These are phyloP conservation scores for Rhizopogon rudus DNA, from an alignment of 768 basidiomycete species.

Conservation along the genomic window DNA sequence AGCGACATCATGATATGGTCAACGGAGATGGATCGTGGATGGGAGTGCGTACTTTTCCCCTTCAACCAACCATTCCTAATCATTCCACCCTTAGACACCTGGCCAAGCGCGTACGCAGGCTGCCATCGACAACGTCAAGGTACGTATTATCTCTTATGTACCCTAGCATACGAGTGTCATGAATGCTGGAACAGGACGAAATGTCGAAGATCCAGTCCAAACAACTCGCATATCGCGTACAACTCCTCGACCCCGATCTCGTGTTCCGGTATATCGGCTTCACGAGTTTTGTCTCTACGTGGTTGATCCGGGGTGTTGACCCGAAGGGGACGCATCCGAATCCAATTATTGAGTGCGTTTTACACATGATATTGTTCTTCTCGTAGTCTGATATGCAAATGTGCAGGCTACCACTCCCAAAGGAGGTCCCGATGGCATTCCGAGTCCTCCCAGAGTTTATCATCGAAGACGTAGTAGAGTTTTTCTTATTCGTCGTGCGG, in stretches of 20 bases:
- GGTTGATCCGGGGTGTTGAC: constrained; percentile 90
- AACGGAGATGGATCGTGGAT: constrained; percentile 72
- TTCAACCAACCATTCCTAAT: background rate
- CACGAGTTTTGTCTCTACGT: constrained; percentile 87
- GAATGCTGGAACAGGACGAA: constrained; percentile 43
- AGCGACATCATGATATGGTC: constrained; percentile 70
- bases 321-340: constrained; percentile 74
- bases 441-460: constrained; percentile 90
- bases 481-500: constrained; percentile 80
- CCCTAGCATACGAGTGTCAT: background rate
- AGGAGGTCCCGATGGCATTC: constrained; percentile 82
- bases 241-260: constrained; percentile 83
- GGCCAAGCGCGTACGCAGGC: constrained; percentile 73
- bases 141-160: constrained; percentile 16
- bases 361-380: background rate
- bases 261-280: constrained; percentile 76
- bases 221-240: constrained; percentile 78
- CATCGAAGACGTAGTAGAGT: constrained; percentile 90
- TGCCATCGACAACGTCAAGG: constrained; percentile 75
- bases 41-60: constrained; percentile 47
- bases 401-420: constrained; percentile 76
- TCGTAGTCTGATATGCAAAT: background rate
- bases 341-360: constrained; percentile 57
- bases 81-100: constrained; percentile 43
- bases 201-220: constrained; percentile 65